Evolutionary conservation across 805 yeast species (phyloP).

Genomic region (Metschnikowia shivogae): DNA sequence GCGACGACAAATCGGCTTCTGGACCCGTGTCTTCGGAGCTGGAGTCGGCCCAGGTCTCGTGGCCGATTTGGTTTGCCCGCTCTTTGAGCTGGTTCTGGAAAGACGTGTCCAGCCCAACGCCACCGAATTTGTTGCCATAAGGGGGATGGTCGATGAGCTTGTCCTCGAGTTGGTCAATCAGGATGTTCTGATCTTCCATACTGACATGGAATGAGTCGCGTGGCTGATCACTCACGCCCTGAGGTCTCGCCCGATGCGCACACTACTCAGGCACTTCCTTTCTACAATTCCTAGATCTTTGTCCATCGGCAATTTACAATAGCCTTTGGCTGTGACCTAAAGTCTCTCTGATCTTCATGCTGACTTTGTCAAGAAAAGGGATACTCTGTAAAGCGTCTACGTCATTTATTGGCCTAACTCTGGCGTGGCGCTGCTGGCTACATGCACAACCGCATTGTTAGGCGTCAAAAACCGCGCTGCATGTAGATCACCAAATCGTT

Average conservation of each 20-base stretch:
- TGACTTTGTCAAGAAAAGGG: too few relatives aligned
- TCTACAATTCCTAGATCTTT: too few relatives aligned
- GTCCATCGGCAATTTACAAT: too few relatives aligned
- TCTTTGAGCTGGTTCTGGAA: slow-evolving; percentile 41
- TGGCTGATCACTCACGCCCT: neutral
- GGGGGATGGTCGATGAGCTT: slow-evolving; percentile 43
- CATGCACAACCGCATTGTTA: neutral
- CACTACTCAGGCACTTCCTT: too few relatives aligned
- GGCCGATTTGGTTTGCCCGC: slow-evolving; percentile 36
- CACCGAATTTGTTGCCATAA: slow-evolving; percentile 23
- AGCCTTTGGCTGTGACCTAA: too few relatives aligned
- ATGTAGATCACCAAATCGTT: slow-evolving; percentile 2
- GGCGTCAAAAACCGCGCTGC: neutral
- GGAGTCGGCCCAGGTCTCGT: slow-evolving; percentile 10
- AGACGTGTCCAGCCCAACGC: slow-evolving; percentile 35
- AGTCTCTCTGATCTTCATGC: too few relatives aligned
- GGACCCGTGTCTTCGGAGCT: slow-evolving; percentile 6
- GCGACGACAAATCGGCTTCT: slow-evolving; percentile 5
- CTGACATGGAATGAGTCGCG: neutral
- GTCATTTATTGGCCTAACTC: too few relatives aligned
- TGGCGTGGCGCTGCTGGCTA: neutral
- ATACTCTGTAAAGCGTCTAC: too few relatives aligned
- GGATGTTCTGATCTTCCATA: slow-evolving; percentile 23
- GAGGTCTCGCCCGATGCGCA: neutral
- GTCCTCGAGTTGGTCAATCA: slow-evolving; percentile 46